Evolutionary conservation across 2,329 filamentous ascomycete genomes (phyloP).

Genomic region (Mollisia scopiformis): DNA sequence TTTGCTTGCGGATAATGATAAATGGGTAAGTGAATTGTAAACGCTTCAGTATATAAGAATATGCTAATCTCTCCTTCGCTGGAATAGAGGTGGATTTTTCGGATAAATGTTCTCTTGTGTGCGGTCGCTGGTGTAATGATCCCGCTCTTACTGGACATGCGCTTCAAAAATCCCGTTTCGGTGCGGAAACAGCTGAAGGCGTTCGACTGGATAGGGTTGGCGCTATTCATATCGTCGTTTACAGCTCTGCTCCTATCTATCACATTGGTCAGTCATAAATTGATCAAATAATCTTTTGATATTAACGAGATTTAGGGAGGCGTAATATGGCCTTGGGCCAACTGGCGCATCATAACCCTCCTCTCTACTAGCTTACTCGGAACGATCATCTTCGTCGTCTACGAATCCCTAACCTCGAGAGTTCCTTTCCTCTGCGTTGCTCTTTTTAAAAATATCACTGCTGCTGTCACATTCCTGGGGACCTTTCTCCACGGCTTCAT

Average conservation of each 20-base stretch:
- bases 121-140: background rate
- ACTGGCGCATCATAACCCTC: background rate
- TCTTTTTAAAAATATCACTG: background rate
- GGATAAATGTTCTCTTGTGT: background rate
- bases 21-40: conserved; percentile 40
- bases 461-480: background rate
- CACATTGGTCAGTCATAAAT: background rate
- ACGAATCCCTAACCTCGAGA: background rate
- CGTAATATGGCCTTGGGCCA: background rate
- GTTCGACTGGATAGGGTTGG: background rate
- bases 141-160: background rate
- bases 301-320: background rate
- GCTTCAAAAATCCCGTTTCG: background rate
- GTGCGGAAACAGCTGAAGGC: background rate
- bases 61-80: background rate
- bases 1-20: conserved; percentile 36
- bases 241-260: background rate
- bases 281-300: background rate
- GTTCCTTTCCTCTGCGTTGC: background rate
- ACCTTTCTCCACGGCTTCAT: background rate
- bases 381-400: background rate
- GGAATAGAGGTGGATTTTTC: conserved; percentile 58
- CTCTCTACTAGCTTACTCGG: background rate
- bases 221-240: background rate
- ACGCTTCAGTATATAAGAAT: background rate